Evolutionary conservation across 331 rosid species (phyloP).

Genomic region (Spiraea crenata): DNA sequence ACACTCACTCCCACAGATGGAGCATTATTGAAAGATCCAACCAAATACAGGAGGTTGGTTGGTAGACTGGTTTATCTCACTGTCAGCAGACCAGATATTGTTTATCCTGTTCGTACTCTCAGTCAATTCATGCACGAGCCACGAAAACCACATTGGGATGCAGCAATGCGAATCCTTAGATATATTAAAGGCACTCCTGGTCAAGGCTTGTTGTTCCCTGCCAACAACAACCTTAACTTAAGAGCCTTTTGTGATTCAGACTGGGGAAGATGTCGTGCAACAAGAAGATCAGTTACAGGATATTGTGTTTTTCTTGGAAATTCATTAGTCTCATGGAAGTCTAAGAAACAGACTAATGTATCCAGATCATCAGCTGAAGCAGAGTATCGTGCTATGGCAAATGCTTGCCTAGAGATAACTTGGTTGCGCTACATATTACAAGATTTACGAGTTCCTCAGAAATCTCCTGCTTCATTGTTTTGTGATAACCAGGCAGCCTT

Average conservation of each 20-base stretch:
- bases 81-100: not conserved
- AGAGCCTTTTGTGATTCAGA: constrained; percentile 6
- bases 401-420: constrained; percentile 17
- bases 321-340: constrained; percentile 3
- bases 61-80: not conserved
- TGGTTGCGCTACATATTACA: constrained; percentile 9
- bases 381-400: constrained; percentile 11
- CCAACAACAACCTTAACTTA: not conserved
- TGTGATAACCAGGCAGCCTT: constrained; percentile 20
- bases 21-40: not conserved
- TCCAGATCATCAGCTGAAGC: not conserved
- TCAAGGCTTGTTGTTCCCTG: not conserved
- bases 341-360: constrained; percentile 14
- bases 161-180: not conserved
- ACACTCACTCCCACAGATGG: not conserved
- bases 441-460: constrained; percentile 5
- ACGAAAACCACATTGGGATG: not conserved
- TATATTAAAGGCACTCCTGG: constrained; percentile 6
- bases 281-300: not conserved
- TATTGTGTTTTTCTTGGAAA: not conserved
- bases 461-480: not conserved
- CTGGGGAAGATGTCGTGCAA: not conserved
- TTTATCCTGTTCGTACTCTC: not conserved
- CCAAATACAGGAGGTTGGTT: constrained; percentile 8
- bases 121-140: not conserved